Conservation (phyloP, 2,329 filamentous ascomycete species). For the Curvularia hawaiiensis region DNA sequence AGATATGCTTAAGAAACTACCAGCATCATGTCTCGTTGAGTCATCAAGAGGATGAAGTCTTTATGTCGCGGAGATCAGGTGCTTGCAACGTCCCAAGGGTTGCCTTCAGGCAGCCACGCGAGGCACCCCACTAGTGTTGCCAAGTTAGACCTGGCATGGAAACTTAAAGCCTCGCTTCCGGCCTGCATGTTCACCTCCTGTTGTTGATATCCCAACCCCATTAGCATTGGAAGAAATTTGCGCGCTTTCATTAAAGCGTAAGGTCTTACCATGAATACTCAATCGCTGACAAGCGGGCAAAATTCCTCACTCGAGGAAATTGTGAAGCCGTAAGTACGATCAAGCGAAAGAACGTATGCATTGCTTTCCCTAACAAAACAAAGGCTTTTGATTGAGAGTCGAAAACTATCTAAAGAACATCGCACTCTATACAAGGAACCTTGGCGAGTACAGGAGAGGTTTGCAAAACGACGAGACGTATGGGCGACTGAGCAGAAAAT, state of each 20-base stretch:
- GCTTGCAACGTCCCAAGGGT: not conserved
- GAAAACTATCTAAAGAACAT: not conserved
- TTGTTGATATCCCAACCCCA: not conserved
- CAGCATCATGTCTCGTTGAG: not conserved
- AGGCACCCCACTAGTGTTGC: not conserved
- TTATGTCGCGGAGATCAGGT: not conserved
- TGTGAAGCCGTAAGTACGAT: not conserved
- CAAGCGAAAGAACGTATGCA: not conserved
- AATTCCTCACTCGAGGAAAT: not conserved
- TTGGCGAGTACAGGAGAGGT: not conserved
- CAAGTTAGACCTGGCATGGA: too few relatives aligned
- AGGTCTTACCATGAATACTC: not conserved
- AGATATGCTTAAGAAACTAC: too few relatives aligned
- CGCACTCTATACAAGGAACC: not conserved
- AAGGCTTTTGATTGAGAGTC: not conserved
- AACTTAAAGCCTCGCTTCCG: not conserved
- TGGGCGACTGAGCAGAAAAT: not conserved
- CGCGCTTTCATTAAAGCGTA: not conserved
- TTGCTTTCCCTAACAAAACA: not conserved
- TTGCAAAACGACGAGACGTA: not conserved
- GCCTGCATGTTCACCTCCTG: not conserved
- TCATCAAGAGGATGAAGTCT: not conserved
- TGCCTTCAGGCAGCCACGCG: not conserved
- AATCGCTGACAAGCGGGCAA: not conserved
- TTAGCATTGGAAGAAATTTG: not conserved